Base-by-base conservation (phyloP, 192 early-diverging fungal species). In the Coemansia sp. region DNA sequence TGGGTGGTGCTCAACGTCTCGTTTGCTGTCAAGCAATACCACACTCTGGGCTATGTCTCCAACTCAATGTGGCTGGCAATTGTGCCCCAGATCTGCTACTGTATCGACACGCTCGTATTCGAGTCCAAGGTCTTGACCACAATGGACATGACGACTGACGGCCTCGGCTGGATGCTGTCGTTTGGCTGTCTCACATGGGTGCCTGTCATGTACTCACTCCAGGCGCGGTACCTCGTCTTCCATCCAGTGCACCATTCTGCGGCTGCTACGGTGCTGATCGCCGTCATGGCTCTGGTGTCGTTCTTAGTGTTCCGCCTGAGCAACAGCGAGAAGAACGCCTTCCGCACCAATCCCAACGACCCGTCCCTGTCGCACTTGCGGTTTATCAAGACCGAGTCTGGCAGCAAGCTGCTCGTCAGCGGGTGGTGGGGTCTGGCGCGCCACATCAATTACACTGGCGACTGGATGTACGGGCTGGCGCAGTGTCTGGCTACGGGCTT, bases 131-230 rank as follows among this genome's bases (percentile, higher is more conserved):
- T 98, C 18, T 65, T 98, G 73, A 95, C 96, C 15, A 98, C 95
- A 5, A 96, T 97, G 93, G 95, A 98, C 59, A 92, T 98, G n/a
- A 93, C 88, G 17, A 94, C 91, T 6, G 96, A 98, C 68, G 96
- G 96, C 8, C 97, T 98, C 72, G 96, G 96, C 8, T 93, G 85
- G 69, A 91, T 92, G 91, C 83, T 91, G 42, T 83, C 85, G 22
- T 89, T 89, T 68, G 89, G 88, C 50, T 81, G 91, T 36, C 72
- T 94, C 37, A 86, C 87, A 15, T 98, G 96, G 96, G 86, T 98
- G 27, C 93, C 93, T 12, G 87, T 91, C 77, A 90, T 87, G 36
- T 98, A 95, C 65, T 84, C 90, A 14, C 70, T 96, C 8, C 96
- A 98, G 76, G 89, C 94, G 0, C 85, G 93, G 46, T 97, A 91